Evolutionary conservation across 345 rosid genomes (phyloP).

Genomic region (Aurinia saxatilis): DNA sequence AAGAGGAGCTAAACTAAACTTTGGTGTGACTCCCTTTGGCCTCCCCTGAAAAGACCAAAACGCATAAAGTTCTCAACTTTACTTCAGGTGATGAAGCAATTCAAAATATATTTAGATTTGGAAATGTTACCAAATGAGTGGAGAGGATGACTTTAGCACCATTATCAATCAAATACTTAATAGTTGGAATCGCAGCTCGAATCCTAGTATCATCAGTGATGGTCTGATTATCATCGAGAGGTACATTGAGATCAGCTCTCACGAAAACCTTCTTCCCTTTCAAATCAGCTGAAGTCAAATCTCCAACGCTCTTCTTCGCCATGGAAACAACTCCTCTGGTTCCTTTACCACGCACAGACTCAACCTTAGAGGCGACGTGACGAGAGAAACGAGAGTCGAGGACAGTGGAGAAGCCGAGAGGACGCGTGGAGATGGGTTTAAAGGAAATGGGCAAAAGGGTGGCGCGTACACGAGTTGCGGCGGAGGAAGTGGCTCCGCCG

Average conservation of each 20-base stretch:
- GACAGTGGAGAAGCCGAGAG: constrained; percentile 57
- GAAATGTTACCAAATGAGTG: constrained; percentile 60
- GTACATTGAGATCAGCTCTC: constrained; percentile 88
- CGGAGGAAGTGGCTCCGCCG: constrained; percentile 12
- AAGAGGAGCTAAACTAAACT: constrained; percentile 89
- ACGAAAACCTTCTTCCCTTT: constrained; percentile 91
- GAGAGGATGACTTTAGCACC: constrained; percentile 94
- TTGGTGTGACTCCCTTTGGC: constrained; percentile 91
- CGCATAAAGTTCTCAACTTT: neutral
- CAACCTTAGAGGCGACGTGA: constrained; percentile 45
- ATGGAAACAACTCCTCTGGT: constrained; percentile 52
- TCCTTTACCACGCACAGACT: constrained; percentile 27
- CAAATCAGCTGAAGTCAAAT: constrained; percentile 56
- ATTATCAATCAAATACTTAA: constrained; percentile 77
- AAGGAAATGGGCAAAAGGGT: constrained; percentile 38
- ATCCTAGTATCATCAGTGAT: constrained; percentile 89
- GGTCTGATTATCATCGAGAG: constrained; percentile 75
- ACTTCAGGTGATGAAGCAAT: neutral
- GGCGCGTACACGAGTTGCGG: constrained; percentile 33
- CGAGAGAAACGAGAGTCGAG: constrained; percentile 42
- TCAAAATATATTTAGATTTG: neutral
- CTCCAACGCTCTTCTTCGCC: constrained; percentile 96
- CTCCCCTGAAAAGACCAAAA: constrained; percentile 60
- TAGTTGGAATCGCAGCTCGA: constrained; percentile 84
- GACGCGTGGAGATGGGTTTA: constrained; percentile 19